Evolutionary conservation across 1,284 basidiomycete species (phyloP).

Genomic region (Malassezia nana): DNA sequence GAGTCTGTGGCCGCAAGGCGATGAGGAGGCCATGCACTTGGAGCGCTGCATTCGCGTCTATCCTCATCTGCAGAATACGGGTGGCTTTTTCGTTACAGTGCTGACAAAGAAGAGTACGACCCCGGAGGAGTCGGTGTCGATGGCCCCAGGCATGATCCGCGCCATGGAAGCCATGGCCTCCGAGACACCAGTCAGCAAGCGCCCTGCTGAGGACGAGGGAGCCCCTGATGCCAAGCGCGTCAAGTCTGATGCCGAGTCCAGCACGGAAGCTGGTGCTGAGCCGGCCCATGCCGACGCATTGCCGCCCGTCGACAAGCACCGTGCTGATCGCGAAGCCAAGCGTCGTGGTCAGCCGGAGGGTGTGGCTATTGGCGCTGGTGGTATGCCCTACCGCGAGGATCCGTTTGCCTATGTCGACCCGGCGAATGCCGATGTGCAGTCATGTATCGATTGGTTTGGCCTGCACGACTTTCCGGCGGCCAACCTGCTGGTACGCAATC

Average conservation of each 20-base stretch:
- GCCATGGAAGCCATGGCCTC: conserved; percentile 35
- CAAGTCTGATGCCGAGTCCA: conserved; percentile 19
- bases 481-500: conserved; percentile 78
- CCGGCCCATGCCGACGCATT: background rate
- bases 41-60: conserved; percentile 53
- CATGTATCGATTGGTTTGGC: conserved; percentile 61
- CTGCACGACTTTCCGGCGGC: conserved; percentile 66
- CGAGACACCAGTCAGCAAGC: conserved; percentile 18
- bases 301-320: conserved; percentile 30
- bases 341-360: conserved; percentile 21
- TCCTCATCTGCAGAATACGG: conserved; percentile 91
- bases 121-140: conserved; percentile 27
- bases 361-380: conserved; percentile 28
- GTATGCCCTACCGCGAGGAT: conserved; percentile 43
- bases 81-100: conserved; percentile 92
- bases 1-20: conserved; percentile 44
- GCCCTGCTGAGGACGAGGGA: conserved; percentile 18
- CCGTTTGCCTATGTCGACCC: conserved; percentile 36
- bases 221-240: conserved; percentile 26
- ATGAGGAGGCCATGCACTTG: conserved; percentile 33
- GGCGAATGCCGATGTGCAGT: conserved; percentile 28
- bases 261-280: background rate
- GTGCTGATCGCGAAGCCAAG: conserved; percentile 24
- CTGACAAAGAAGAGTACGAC: conserved; percentile 55
- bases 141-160: conserved; percentile 41